A percentile compares a stretch with the other conserved stretches of the same genome.
Evolutionary conservation across 2,329 filamentous ascomycete species (phyloP).

Genomic region (Curvularia hawaiiensis): DNA sequence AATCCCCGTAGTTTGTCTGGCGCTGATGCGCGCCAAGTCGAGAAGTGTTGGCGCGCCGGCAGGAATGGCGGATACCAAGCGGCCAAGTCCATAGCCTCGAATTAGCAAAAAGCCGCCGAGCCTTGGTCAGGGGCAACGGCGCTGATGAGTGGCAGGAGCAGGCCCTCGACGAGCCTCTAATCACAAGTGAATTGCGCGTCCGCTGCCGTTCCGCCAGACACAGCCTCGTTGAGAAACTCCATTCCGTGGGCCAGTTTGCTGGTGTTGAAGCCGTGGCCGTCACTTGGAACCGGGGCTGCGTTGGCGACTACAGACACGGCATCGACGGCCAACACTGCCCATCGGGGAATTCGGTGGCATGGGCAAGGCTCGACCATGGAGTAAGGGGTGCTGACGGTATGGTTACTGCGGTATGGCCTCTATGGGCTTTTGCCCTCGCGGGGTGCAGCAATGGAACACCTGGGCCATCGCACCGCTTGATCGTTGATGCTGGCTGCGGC

Average conservation of each 20-base stretch:
- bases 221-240: conserved; percentile 14
- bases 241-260: conserved; percentile 1
- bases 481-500: conserved; percentile 4
- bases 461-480: conserved; percentile 1
- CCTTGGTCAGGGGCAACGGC: conserved; percentile 41
- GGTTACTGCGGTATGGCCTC: background rate
- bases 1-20: conserved; percentile 41
- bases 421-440: background rate
- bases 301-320: background rate
- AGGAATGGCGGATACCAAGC: conserved; percentile 39
- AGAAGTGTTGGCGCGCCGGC: conserved; percentile 35
- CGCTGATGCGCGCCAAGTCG: conserved; percentile 39
- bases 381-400: conserved; percentile 2
- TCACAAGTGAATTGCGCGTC: conserved; percentile 16
- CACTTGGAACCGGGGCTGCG: conserved; percentile 3
- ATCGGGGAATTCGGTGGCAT: background rate
- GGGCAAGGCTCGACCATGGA: conserved; percentile 3
- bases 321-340: conserved; percentile 5
- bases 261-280: background rate
- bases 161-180: conserved; percentile 10
- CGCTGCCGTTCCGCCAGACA: conserved; percentile 6
- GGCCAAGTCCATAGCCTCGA: conserved; percentile 30
- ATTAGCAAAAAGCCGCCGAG: conserved; percentile 40
- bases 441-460: background rate
- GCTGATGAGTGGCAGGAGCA: conserved; percentile 24